Conservation (phyloP, 2,329 filamentous ascomycete species). For the Scedosporium boydii region DNA sequence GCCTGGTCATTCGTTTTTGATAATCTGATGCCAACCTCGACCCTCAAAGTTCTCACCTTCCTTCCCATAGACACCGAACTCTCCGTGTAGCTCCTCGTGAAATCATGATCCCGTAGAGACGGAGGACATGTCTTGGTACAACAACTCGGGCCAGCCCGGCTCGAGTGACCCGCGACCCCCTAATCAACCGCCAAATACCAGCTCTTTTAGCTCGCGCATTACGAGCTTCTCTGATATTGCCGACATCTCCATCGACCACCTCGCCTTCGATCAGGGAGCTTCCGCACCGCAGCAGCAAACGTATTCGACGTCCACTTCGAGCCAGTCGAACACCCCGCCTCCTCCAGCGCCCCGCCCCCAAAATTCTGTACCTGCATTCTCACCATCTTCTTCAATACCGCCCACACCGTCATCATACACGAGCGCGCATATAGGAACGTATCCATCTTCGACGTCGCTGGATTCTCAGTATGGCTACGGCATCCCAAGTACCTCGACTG, state of each 20-base stretch:
- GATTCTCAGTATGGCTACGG: not conserved
- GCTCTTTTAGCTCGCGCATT: slow-evolving; percentile 6
- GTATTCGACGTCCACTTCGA: not conserved
- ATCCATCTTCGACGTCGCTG: not conserved
- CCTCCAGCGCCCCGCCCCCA: not conserved
- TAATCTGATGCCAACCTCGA: not conserved
- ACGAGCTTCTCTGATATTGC: slow-evolving; percentile 7
- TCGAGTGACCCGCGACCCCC: not conserved
- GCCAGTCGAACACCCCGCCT: not conserved
- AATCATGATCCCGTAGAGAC: not conserved
- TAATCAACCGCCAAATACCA: not conserved
- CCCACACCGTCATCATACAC: not conserved
- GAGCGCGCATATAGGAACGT: not conserved
- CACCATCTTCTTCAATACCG: not conserved
- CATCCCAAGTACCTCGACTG: not conserved
- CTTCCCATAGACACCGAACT: not conserved
- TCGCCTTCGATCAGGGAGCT: not conserved
- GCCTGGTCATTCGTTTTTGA: not conserved
- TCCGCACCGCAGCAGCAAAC: slow-evolving; percentile 6
- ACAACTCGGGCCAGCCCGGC: not conserved
- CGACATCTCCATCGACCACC: slow-evolving; percentile 7
- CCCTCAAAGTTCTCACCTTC: not conserved
- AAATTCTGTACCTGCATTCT: not conserved
- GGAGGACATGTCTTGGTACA: slow-evolving; percentile 1
- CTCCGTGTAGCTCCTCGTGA: not conserved